Evolutionary conservation across 225 moss, liverwort and hornwort species (phyloP), one percentile per base, ranked within the genome.

Genomic region (Takakia lepidozioides): DNA sequence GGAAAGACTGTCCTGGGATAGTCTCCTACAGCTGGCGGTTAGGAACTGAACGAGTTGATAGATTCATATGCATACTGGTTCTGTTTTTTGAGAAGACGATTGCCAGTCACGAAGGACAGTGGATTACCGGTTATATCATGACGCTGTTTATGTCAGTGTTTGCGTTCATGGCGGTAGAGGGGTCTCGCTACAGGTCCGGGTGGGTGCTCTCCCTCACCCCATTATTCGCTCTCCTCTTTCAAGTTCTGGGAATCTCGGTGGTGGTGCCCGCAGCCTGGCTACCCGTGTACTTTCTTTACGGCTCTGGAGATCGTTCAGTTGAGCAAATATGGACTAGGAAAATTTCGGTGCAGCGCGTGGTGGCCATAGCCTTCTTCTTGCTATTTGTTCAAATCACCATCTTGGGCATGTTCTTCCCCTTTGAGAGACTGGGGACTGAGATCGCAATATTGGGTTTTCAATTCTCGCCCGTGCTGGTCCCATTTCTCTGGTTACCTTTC

Each of bases 131-230:
- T 8, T 81, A 81, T 32, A 46, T 60, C 16, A 14, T 51, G 20
- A 64, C 81, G 19, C 54, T 75, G 1, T 1, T 59, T 9, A 37
- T 65, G 20, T 65, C 81, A 27, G 76, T 64, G 25, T 23, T 76
- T 26, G 65, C 62, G 10, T 81, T 81, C 53, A 81, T 72, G 76
- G 81, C 71, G 2, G 81, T 76, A 25, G 81, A 81, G 43, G 81
- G 81, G 19, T 81, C 81, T 8, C 34, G 81, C 38, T 10, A 68
- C 16, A 65, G 56, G 48, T 44, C 81, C 1, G 9, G 42, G 3
- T 29, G 64, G 41, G 36, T 72, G 14, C 42, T 81, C 16, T 76
- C 81, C 29, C 15, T 46, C 21, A 49, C 63, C 2, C 76, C 76
- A 57, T 27, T 76, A 16, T 64, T 72, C 11, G 41, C 11, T 37